Conservation (phyloP, 306 rosid genomes). For the Nissolia schottii region DNA sequence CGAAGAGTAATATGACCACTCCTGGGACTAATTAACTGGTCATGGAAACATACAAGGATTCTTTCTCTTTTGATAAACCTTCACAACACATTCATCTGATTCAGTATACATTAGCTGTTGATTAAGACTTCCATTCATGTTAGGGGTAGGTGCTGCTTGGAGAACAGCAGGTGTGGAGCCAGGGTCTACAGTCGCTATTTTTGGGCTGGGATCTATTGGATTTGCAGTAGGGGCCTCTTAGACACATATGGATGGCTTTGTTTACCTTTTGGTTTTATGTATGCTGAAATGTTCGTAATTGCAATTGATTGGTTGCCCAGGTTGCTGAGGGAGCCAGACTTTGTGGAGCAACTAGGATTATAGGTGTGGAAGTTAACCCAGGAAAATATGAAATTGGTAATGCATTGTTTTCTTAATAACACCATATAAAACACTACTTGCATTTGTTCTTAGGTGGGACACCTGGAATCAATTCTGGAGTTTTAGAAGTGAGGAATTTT, state of each 20-base stretch:
- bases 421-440: not conserved
- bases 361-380: constrained; percentile 69
- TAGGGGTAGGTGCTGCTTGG: constrained; percentile 96
- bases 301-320: constrained; percentile 29
- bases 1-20: too few relatives aligned
- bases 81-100: not conserved
- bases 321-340: constrained; percentile 90
- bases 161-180: constrained; percentile 68
- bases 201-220: constrained; percentile 80
- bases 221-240: constrained; percentile 49
- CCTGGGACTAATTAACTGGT: not conserved
- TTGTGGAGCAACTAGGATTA: constrained; percentile 74
- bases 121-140: not conserved
- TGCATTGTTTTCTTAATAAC: not conserved
- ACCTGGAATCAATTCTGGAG: too few relatives aligned
- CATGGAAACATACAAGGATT: not conserved
- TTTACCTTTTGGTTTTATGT: not conserved
- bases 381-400: constrained; percentile 63
- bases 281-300: not conserved
- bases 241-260: not conserved
- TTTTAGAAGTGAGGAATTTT: too few relatives aligned
- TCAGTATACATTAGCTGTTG: not conserved
- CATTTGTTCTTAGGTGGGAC: too few relatives aligned
- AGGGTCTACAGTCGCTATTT: constrained; percentile 77
- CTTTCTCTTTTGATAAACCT: not conserved